Evolutionary conservation across 1,139 yeast species (phyloP), one percentile per base, ranked within the genome.

Genomic region (Debaryomyces fabryi): DNA sequence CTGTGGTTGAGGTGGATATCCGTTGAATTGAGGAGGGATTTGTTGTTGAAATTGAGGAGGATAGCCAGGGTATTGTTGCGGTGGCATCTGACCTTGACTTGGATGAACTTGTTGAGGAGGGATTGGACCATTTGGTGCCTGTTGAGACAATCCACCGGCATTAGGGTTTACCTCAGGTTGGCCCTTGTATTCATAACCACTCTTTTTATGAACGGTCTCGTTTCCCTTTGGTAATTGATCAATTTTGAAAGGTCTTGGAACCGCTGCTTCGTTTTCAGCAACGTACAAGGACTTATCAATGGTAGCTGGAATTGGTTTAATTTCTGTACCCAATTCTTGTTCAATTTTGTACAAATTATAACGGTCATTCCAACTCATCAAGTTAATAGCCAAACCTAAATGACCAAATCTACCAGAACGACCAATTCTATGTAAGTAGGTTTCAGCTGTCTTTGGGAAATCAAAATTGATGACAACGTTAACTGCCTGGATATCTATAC

Each of bases 351-450:
- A 93, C 63, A 93, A 79, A 63, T 88, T 89, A 72, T 88, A 91
- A 66, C 98, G 83, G 67, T 95, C 99, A 63, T 91, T 86, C 97
- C 98, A 93, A 68, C 92, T 89, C 76, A 93, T 91, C 62, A 93
- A 82, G 71, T 93, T 95, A 64, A 93, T 92, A 39, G 99, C 99
- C 67, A 93, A 81, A 78, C 99, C 99, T 65, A 92, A 83, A 69
- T 95, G 99, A 58, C 99, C 99, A 67, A 91, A 93, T 79, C 99
- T 88, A 59, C 99, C 99, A 3, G 97, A 91, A 78, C 99, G 92
- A 78, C 99, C 98, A 63, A 93, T 95, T 81, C 99, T 88, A 73
- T 93, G 99, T 60, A 93, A 81, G 69, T 93, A 93, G 39, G 98
- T 93, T 71, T 93, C 99, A 9, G 98, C 97, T 50, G 89, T 91